Conservation (phyloP, 495 filamentous ascomycete species). For the Extremus antarcticus region DNA sequence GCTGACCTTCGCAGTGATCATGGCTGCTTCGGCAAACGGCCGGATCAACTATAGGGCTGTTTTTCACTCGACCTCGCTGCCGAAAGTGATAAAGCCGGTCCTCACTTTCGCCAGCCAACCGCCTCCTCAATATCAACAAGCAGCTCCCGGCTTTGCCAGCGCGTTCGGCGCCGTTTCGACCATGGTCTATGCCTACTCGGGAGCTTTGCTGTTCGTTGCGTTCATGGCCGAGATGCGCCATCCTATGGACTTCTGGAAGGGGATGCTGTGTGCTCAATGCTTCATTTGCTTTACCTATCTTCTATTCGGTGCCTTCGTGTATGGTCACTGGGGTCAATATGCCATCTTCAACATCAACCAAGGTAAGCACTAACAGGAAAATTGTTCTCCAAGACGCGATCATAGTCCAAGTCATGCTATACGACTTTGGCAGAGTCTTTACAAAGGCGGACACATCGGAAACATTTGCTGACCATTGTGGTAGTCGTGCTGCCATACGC, state of each 20-base stretch:
- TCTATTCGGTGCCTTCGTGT: conserved; percentile 16
- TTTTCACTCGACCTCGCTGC: not conserved
- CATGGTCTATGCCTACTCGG: conserved; percentile 49
- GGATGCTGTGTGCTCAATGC: conserved; percentile 16
- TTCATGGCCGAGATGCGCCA: conserved; percentile 21
- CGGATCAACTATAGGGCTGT: not conserved
- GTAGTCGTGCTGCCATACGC: conserved; percentile 12
- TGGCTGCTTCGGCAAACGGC: not conserved
- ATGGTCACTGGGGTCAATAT: conserved; percentile 13
- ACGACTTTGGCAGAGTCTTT: too few relatives aligned
- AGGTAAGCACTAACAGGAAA: too few relatives aligned
- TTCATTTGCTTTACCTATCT: conserved; percentile 19
- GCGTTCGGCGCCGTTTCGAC: conserved; percentile 42
- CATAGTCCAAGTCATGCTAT: conserved; percentile 16
- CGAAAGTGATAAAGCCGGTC: not conserved
- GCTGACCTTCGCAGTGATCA: not conserved
- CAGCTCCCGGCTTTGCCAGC: conserved; percentile 20
- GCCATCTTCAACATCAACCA: conserved; percentile 15
- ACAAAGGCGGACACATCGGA: too few relatives aligned
- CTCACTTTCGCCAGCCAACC: conserved; percentile 21
- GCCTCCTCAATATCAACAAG: conserved; percentile 28
- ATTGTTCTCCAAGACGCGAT: too few relatives aligned
- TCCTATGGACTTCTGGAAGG: conserved; percentile 18
- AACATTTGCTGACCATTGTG: too few relatives aligned
- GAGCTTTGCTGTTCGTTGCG: conserved; percentile 18